Evolutionary conservation across 2,329 filamentous ascomycete genomes (phyloP), one percentile per base, ranked within the genome.

Genomic region (Scytalidium lignicola): DNA sequence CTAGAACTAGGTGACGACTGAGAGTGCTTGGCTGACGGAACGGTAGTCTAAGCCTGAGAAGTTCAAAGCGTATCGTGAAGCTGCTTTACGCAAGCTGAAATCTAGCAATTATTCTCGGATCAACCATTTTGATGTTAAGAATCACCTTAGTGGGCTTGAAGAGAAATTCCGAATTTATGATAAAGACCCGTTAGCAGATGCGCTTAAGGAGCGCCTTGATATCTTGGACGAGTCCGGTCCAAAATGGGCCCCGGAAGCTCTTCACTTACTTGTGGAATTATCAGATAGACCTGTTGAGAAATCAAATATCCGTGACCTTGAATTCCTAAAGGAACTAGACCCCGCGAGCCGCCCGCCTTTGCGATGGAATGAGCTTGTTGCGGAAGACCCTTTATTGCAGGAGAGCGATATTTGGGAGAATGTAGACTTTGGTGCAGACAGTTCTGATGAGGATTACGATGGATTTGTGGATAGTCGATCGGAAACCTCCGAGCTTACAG

Each of bases 91-190:
- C 23, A 72, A 62, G 43, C 64, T 86, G 29, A 77, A 76, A 44
- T 68, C 76, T 26, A 74, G 82, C 56, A 78, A 67, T 43, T 81
- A 79, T 63, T 71, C 79, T 28, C 79, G 85, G 32, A 88, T 85
- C 1, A 88, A 92, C 60, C 86, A 88, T 56, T 91, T 91, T 62
- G 82, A 87, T 41, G 79, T 91, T 18, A 71, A 78, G 37, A 76
- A 76, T 32, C 76, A 75, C 29, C 73, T 92, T 2, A 73, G 81
- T 44, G 88, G 88, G 1, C 73, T 96, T 2, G 85, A 91, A 57
- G 93, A 97, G 70, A 90, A 92, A 58, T 93, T 96, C 59, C 79
- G 83, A 26, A 77, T 97, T 47, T 76, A 89, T 43, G 85, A 87
- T 61, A 82, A 88, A 53, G 91, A 96, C 59, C 82, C 81, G 37